Base-by-base conservation (phyloP, 2,329 filamentous ascomycete genomes). In the Metarhizium sp. region DNA sequence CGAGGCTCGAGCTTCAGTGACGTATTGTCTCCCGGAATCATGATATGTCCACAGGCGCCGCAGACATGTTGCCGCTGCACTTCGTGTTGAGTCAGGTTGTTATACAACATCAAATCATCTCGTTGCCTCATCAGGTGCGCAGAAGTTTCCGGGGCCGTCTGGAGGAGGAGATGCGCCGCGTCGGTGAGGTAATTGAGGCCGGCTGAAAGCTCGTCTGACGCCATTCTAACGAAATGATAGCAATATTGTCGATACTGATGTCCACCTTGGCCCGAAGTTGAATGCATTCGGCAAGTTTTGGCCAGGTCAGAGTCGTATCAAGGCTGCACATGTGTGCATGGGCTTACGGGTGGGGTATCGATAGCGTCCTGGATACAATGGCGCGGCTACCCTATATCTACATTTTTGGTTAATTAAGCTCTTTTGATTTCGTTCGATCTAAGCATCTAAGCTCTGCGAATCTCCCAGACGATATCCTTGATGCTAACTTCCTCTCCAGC, bases 401-500 rank as follows among this genome's bases (percentile, higher is more conserved):
- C 42, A 45, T 20, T 16, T 25, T 25, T 25, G 25, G 6, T 16
- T 13, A 14, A 42, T 42, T 2, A 42, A 45, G 4, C 1, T 40
- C 13, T 13, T 45, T 45, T 45, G 6, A 20, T 18, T 45, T 45
- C 6, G 20, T 8, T 20, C 16, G n/a, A 7, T 18, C 14, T 25
- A 49, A 40, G 11, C 42, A 36, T 32, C 43, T 79, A 94, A 40
- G 84, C 82, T 61, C 90, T 79, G 60, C 82, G 80, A 61, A 99
- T 87, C 61, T 91, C 86, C 90, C 91, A 99, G 59, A 82, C 88
- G 55, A 96, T 71, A 34, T 94, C 89, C 68, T 90, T 92, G 69
- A 96, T 91, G 70, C 89, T 94, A 50, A 96, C 92, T 71, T 97
- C 92, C 51, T 95, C 90, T 0, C 86, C 80, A 0, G 89, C 81